Evolutionary conservation across 495 filamentous ascomycete genomes (phyloP).

Genomic region (Mytilinidion resinicola): DNA sequence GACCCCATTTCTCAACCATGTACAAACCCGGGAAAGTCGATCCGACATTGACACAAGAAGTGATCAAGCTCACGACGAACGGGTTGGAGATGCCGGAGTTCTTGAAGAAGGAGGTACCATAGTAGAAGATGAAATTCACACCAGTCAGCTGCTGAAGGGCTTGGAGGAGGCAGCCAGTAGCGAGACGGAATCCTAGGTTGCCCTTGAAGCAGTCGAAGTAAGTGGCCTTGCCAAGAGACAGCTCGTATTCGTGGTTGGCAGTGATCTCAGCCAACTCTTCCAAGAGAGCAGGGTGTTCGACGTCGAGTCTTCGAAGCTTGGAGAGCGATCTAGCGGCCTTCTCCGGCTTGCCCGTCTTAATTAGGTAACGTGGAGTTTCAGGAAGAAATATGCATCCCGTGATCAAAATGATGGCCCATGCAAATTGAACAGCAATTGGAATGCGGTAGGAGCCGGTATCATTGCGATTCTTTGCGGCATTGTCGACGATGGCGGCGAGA

Average conservation of each 20-base stretch:
- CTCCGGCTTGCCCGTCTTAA: slow-evolving; percentile 34
- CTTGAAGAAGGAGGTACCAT: slow-evolving; percentile 61
- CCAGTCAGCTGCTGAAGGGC: slow-evolving; percentile 69
- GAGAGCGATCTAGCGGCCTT: slow-evolving; percentile 46
- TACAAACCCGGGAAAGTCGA: slow-evolving; percentile 69
- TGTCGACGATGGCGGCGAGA: slow-evolving; percentile 39
- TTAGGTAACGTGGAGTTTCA: slow-evolving; percentile 35
- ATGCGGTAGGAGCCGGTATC: slow-evolving; percentile 40
- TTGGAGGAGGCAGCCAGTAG: slow-evolving; percentile 76
- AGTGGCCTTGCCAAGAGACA: slow-evolving; percentile 58
- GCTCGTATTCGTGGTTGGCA: slow-evolving; percentile 61
- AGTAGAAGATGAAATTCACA: slow-evolving; percentile 72
- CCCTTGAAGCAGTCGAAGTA: slow-evolving; percentile 54
- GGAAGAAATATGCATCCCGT: slow-evolving; percentile 46
- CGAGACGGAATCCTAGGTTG: slow-evolving; percentile 37
- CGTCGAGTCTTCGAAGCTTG: slow-evolving; percentile 46
- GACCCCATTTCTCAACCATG: slow-evolving; percentile 60
- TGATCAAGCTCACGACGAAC: slow-evolving; percentile 68
- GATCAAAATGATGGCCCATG: slow-evolving; percentile 38
- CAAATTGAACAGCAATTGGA: slow-evolving; percentile 41
- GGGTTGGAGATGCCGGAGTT: slow-evolving; percentile 53
- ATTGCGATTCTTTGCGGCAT: slow-evolving; percentile 31
- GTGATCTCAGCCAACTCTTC: slow-evolving; percentile 67
- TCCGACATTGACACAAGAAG: slow-evolving; percentile 64
- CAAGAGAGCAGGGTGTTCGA: slow-evolving; percentile 58